Evolutionary conservation across 169 alveolate species (phyloP), one percentile per base, ranked within the genome.

Genomic region (Blepharisma undulans): DNA sequence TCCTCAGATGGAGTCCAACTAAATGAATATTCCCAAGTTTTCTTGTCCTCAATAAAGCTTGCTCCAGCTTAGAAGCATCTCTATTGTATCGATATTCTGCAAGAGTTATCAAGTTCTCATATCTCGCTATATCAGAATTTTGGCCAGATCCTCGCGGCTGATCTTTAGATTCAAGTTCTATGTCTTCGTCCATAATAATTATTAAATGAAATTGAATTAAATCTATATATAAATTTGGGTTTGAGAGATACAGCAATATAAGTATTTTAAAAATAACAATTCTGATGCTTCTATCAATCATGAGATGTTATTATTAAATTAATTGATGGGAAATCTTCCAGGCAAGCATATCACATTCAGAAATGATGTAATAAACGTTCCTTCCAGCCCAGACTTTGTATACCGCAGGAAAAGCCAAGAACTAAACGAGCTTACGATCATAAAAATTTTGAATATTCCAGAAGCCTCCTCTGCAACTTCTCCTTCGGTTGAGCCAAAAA

Each of bases 1-100:
- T 82, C 7, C 89, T 22, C 6, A 82, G 89, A 60, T 82, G 89
- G 16, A 82, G 76, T 21, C 89, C 89, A 10, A 82, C 76, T 22
- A 82, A 82, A 60, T 82, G 72, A 21, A 82, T 25, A 30, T 25
- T 82, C 60, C 77, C 77, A 19, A 82, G 29, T 36, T 82, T 34
- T 30, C 77, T 8, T 25, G 89, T 74, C n/a, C 89, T 82, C 22
- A 82, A n/a, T 22, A 82, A 30, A 19, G 89, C 89, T 59, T 48
- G 71, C n/a, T 82, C 61, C 8, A 82, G 89, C 7, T 32, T 82
- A 0, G 76, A 22, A 22, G 60, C 36, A n/a, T 82, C 89, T 82
- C 34, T 82, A 14, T 30, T 48, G 76, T 82, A 82, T 30, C 36
- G 33, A 78, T 82, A 82, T 30, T 82, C 89, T 32, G 89, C 89